Percentiles rank a stretch among this genome's conserved stretches.
Evolutionary conservation across 306 rosid genomes (phyloP).

Genomic region (Potentilla sterilis): DNA sequence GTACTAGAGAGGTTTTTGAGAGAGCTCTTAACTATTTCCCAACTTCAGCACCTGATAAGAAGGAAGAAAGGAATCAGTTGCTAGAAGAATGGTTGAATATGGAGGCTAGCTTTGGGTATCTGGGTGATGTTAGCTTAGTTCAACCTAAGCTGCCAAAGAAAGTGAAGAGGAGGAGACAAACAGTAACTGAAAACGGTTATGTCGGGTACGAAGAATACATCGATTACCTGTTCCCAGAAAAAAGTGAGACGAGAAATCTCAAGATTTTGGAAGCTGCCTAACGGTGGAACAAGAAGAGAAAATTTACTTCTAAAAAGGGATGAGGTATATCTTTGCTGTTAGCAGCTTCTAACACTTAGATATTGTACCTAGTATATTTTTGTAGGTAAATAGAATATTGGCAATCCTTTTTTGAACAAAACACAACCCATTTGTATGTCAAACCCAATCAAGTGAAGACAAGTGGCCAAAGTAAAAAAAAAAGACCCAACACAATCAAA

Average conservation of each 20-base stretch:
- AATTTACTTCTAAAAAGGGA: background rate
- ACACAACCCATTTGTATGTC: too few species aligned
- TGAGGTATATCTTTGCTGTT: too few species aligned
- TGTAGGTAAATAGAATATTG: too few species aligned
- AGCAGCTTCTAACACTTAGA: too few species aligned
- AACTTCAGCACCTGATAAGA: background rate
- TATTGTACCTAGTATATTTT: too few species aligned
- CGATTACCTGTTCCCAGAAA: background rate
- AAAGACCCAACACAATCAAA: too few species aligned
- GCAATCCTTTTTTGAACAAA: too few species aligned
- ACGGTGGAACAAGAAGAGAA: background rate
- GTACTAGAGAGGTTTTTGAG: background rate
- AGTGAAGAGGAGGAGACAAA: conserved; percentile 60
- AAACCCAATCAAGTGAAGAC: too few species aligned
- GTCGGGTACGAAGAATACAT: background rate
- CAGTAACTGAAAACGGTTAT: background rate
- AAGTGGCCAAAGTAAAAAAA: too few species aligned
- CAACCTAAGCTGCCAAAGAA: conserved; percentile 76
- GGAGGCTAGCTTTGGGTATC: background rate
- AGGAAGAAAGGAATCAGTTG: background rate
- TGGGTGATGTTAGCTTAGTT: background rate
- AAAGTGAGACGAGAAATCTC: background rate
- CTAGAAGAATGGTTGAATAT: background rate
- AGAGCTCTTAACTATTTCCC: background rate
- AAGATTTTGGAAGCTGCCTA: conserved; percentile 2